Conservation (phyloP, 345 rosid species). For the Euphorbia tirucalli region DNA sequence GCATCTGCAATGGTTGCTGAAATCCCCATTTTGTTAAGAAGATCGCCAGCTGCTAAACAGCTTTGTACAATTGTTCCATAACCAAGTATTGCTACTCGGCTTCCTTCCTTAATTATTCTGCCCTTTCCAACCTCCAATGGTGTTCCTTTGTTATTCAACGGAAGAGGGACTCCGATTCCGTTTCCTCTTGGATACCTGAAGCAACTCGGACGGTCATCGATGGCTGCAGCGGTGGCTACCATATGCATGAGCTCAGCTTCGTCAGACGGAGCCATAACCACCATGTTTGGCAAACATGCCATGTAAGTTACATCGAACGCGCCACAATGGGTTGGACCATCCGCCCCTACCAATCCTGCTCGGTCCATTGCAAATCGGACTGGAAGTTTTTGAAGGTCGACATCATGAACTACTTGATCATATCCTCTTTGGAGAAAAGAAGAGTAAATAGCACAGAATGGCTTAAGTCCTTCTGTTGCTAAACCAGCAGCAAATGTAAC, state of each 20-base stretch:
- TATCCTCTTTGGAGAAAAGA: slow-evolving; percentile 70
- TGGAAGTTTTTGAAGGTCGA: slow-evolving; percentile 67
- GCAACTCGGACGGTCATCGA: slow-evolving; percentile 80
- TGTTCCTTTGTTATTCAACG: slow-evolving; percentile 51
- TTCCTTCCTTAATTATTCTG: slow-evolving; percentile 62
- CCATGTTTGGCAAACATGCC: slow-evolving; percentile 81
- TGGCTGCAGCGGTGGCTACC: slow-evolving; percentile 73
- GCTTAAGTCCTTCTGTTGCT: slow-evolving; percentile 72
- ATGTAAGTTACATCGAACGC: slow-evolving; percentile 63
- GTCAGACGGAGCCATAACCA: slow-evolving; percentile 76
- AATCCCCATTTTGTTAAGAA: slow-evolving; percentile 41
- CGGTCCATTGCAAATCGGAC: slow-evolving; percentile 64
- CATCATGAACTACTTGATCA: slow-evolving; percentile 63
- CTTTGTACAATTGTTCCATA: slow-evolving; percentile 74
- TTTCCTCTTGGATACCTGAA: slow-evolving; percentile 76
- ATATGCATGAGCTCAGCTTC: slow-evolving; percentile 74
- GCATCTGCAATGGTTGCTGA: slow-evolving; percentile 72
- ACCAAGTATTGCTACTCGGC: slow-evolving; percentile 67
- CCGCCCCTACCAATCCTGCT: slow-evolving; percentile 74
- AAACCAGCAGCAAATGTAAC: slow-evolving; percentile 79
- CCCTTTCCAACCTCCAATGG: slow-evolving; percentile 79
- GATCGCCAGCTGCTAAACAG: slow-evolving; percentile 53
- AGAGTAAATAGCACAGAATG: slow-evolving; percentile 76
- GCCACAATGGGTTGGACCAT: slow-evolving; percentile 71
- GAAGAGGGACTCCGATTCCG: slow-evolving; percentile 54